phyloP scores from a whole-genome alignment of 306 rosid genomes.

The Oxytropis ochrocephala region DNA sequence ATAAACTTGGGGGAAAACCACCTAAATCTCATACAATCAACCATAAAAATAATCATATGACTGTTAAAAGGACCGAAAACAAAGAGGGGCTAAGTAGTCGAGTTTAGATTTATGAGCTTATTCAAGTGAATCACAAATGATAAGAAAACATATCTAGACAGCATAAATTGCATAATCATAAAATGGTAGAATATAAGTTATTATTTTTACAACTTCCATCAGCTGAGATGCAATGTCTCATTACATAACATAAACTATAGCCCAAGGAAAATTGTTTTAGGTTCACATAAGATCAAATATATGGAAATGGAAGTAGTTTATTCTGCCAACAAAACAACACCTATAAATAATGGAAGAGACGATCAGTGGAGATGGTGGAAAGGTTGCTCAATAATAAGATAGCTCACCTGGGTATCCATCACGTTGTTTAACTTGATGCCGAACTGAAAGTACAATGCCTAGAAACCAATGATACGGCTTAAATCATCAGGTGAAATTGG shows the following conservation, averaged over 20 bases:
- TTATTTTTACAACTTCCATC: background rate
- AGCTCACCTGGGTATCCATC: slow-evolving; percentile 93
- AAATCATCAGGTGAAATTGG: background rate
- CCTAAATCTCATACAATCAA: background rate
- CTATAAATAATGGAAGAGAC: background rate
- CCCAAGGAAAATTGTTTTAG: background rate
- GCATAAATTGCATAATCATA: slow-evolving; percentile 4
- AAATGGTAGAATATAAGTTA: background rate
- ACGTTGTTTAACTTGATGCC: slow-evolving; percentile 97
- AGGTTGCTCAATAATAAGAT: background rate
- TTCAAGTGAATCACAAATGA: background rate
- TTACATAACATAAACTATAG: background rate
- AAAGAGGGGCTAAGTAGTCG: background rate
- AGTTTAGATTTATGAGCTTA: slow-evolving; percentile 10
- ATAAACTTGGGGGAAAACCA: background rate
- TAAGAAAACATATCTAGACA: background rate
- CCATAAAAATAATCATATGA: slow-evolving; percentile 1
- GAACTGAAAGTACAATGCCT: slow-evolving; percentile 95
- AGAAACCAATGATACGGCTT: slow-evolving; percentile 23
- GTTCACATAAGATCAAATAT: background rate
- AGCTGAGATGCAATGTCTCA: slow-evolving; percentile 1
- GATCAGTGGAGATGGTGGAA: background rate
- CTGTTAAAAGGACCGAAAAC: background rate
- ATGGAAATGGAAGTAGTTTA: slow-evolving; percentile 5
- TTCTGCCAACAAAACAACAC: slow-evolving; percentile 8